Conservation (phyloP, 306 rosid genomes). For the Urtica urens region DNA sequence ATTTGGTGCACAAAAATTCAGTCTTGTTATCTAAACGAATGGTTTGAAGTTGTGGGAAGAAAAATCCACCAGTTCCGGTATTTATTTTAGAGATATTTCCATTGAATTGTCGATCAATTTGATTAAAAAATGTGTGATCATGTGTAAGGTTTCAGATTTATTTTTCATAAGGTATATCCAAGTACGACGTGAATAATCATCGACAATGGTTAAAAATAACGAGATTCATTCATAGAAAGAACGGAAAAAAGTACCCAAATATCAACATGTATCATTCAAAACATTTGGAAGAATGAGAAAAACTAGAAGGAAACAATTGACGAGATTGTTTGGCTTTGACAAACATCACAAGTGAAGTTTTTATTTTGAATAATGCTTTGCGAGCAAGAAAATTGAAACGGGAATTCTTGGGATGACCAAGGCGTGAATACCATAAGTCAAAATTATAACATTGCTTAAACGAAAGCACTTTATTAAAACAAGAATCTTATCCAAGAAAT, state of each 20-base stretch:
- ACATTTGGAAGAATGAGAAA: too few relatives aligned
- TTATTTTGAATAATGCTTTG: not conserved
- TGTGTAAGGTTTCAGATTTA: not conserved
- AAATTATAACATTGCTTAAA: constrained; percentile 1
- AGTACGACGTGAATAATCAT: too few relatives aligned
- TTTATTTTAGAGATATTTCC: too few relatives aligned
- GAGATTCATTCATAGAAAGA: not conserved
- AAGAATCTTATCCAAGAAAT: too few relatives aligned
- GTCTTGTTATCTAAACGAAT: not conserved
- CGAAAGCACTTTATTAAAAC: constrained; percentile 6
- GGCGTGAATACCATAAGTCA: constrained; percentile 3
- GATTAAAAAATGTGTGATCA: not conserved
- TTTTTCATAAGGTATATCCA: too few relatives aligned
- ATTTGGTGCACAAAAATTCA: not conserved
- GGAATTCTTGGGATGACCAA: too few relatives aligned
- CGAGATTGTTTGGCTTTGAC: not conserved
- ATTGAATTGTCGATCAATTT: too few relatives aligned
- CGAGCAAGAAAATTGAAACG: too few relatives aligned
- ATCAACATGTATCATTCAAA: constrained; percentile 2
- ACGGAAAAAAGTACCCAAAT: not conserved
- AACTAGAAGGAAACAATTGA: too few relatives aligned
- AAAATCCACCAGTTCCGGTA: too few relatives aligned
- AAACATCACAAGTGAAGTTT: not conserved
- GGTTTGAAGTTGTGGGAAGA: too few relatives aligned
- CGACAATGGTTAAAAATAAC: constrained; percentile 5